Evolutionary conservation across 2,329 filamentous ascomycete species (phyloP), one percentile per base, ranked within the genome.

Genomic region (Bipolaris cookei): DNA sequence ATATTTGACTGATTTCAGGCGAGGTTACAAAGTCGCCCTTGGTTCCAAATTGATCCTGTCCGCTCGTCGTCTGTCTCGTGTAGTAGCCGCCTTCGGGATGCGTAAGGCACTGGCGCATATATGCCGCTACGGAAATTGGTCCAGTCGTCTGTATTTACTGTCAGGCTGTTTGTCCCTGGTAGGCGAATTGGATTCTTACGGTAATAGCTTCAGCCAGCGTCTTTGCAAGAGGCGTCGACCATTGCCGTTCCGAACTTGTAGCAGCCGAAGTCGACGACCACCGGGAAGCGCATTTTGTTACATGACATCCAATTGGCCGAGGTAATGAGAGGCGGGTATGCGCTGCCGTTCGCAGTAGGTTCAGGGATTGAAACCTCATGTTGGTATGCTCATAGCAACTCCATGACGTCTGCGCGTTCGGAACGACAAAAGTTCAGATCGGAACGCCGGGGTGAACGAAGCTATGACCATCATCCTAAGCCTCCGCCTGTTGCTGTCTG

Each of bases 61-160:
- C 88, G 58, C 86, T 79, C 53, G 83, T 82, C 51, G 84, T 83
- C 41, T 88, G 83, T 21, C 87, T 86, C 4, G 92, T 98, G 78
- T 99, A 99, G 80, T 99, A 99, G 51, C 95, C 95, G 56, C 92
- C 92, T 37, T 92, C 80, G 59, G 95, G 91, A 10, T 91, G 90
- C 0, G 95, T 99, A 62, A 99, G 86, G 76, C 94, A 97, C 88
- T 98, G 96, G 74, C 95, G 93, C 95, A 99, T 99, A 77, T 93
- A 99, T 50, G 92, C 89, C 4, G 95, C 93, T 59, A 99, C 85
- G 0, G 95, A 91, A 25, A 98, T 88, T 3, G 95, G 94, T 0
- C 95, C 95, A 10, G 95, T 98, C 38, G 89, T 86, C 87, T 90
- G 66, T 14, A n/a, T 11, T 4, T 4, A 47, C 14, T 18, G 21